Percentiles rank a stretch among this genome's conserved stretches.
Conservation (phyloP, 192 early-diverging fungal genomes). For the Lobosporangium transversale region DNA sequence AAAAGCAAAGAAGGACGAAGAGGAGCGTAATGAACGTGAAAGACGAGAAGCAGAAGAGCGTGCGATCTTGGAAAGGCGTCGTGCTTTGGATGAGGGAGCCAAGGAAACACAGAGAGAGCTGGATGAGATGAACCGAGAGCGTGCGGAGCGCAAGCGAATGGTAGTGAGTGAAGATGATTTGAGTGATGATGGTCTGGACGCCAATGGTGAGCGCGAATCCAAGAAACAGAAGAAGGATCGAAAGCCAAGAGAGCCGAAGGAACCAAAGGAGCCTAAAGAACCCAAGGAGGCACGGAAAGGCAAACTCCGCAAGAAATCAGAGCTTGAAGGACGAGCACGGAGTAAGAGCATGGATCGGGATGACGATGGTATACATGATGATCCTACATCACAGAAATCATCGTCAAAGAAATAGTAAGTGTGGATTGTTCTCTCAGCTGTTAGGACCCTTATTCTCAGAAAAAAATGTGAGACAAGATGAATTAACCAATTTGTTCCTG, state of each 20-base stretch:
- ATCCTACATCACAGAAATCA: conserved; percentile 17
- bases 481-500: neutral
- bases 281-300: conserved; percentile 44
- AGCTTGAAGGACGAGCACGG: conserved; percentile 40
- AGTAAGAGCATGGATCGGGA: conserved; percentile 42
- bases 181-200: conserved; percentile 33
- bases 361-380: conserved; percentile 29
- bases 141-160: conserved; percentile 51
- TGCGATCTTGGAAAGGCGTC: conserved; percentile 57
- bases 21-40: conserved; percentile 29
- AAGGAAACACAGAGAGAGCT: conserved; percentile 47
- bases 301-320: conserved; percentile 46
- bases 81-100: conserved; percentile 29
- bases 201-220: conserved; percentile 26
- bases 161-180: conserved; percentile 40
- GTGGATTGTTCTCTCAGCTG: too few relatives aligned
- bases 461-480: too few relatives aligned
- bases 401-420: conserved; percentile 54
- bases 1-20: conserved; percentile 46
- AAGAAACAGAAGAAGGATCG: conserved; percentile 50
- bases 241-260: conserved; percentile 49
- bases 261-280: conserved; percentile 46
- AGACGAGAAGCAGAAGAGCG: conserved; percentile 56
- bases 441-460: too few relatives aligned
- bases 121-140: conserved; percentile 51